Evolutionary conservation across 192 early-diverging fungal species (phyloP).

Genomic region (Coemansia sp.): DNA sequence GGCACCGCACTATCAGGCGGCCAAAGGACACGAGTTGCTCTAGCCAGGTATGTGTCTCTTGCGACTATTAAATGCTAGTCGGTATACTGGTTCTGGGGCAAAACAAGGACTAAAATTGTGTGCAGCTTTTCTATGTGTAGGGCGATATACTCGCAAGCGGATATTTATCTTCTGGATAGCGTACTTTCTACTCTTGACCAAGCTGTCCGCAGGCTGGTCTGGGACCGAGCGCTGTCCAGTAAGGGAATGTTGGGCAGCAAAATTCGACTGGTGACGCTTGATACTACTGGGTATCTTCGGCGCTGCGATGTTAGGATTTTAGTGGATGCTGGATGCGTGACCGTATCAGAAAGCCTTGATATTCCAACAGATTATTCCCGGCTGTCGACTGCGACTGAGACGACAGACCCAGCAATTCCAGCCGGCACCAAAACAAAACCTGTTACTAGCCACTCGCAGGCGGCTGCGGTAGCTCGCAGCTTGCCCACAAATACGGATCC

Average conservation of each 20-base stretch:
- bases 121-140: constrained; percentile 54
- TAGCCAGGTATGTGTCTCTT: constrained; percentile 49
- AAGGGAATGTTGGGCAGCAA: constrained; percentile 21
- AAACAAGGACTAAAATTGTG: constrained; percentile 41
- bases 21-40: constrained; percentile 59
- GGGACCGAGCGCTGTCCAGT: constrained; percentile 57
- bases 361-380: not conserved
- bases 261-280: constrained; percentile 57
- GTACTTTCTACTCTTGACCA: constrained; percentile 80
- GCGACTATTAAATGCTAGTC: not conserved
- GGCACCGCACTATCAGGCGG: constrained; percentile 45
- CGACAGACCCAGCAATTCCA: not conserved
- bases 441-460: not conserved
- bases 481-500: not conserved
- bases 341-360: not conserved
- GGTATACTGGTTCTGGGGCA: not conserved
- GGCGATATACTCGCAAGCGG: constrained; percentile 68
- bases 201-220: constrained; percentile 58
- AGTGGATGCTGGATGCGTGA: constrained; percentile 34
- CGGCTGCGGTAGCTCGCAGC: not conserved
- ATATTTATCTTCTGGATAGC: constrained; percentile 80
- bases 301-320: constrained; percentile 48
- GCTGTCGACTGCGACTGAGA: not conserved
- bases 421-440: too few species aligned
- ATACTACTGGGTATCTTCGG: constrained; percentile 46